Percentiles rank a stretch among this genome's conserved stretches.
These are phyloP conservation scores for Auriscalpium orientale DNA, from an alignment of 768 basidiomycete species.

Conservation along the genomic window DNA sequence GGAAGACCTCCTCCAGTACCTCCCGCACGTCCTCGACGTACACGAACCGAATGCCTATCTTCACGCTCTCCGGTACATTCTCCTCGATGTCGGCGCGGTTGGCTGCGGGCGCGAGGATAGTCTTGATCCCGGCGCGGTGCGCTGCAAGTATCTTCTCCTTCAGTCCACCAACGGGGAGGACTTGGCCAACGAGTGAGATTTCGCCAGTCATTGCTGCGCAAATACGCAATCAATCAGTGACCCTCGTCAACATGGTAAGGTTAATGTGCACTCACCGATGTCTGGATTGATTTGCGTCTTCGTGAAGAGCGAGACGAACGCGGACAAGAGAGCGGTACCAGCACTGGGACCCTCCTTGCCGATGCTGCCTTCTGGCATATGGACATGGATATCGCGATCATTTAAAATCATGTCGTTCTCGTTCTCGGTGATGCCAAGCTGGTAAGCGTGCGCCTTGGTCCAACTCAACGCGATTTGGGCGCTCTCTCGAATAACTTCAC, in stretches of 20 bases:
- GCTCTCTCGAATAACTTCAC: constrained; percentile 95
- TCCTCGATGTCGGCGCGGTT: constrained; percentile 94
- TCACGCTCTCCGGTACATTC: constrained; percentile 94
- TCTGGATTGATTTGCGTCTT: constrained; percentile 78
- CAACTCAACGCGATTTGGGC: constrained; percentile 92
- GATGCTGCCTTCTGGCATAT: constrained; percentile 93
- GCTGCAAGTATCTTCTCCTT: constrained; percentile 97
- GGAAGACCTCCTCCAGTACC: constrained; percentile 84
- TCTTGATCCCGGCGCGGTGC: constrained; percentile 94
- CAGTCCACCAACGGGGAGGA: constrained; percentile 90
- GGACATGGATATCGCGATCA: constrained; percentile 87
- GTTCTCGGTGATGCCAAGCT: constrained; percentile 75
- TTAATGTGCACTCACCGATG: constrained; percentile 55
- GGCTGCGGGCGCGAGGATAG: constrained; percentile 77
- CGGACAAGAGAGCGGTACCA: constrained; percentile 87
- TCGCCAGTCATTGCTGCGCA: constrained; percentile 92
- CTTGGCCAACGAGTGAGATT: constrained; percentile 92
- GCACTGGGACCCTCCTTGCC: constrained; percentile 97
- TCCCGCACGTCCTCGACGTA: constrained; percentile 92
- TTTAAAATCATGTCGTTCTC: constrained; percentile 72
- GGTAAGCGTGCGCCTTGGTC: constrained; percentile 86
- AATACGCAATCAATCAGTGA: neutral
- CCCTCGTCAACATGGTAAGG: neutral
- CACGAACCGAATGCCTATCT: constrained; percentile 89
- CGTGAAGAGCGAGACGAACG: constrained; percentile 88